Base-by-base conservation (phyloP, 768 basidiomycete genomes). In the Boletellus ananas region DNA sequence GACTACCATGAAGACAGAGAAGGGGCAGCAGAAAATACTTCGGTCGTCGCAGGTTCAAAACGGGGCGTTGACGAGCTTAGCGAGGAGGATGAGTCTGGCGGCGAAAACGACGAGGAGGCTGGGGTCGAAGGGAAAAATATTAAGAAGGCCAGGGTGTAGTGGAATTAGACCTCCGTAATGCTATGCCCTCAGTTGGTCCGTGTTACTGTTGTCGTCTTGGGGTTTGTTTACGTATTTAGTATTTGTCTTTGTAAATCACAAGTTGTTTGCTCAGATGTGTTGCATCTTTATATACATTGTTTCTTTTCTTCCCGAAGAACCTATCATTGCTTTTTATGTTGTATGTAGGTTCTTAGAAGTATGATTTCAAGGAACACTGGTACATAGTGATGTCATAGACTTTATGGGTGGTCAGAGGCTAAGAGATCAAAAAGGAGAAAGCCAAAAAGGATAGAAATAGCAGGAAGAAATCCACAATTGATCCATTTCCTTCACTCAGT, bases 71-170 rank as follows among this genome's bases (percentile, higher is more conserved):
- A 61, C 16, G 66, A 63, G 8, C 56, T 67, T 31, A 17, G 27
- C 6, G 59, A 54, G 11, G 54, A 20, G 4, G 50, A 52, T 20
- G 43, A 21, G 4, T 14, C 20, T 10, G 47, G 39, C 10, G 66
- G 58, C 0, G 64, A 54, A 2, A 53, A 51, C 0, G 58, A 45
- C 0, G 55, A 38, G 2, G 48, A 49, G 35, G 27, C 27, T 3
- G 58, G 43, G 18, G 35, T 1, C 0, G 56, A 51, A 18, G 55
- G 34, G 9, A 36, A 53, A 48, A 51, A 17, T 11, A 5, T 52
- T 8, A 67, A 67, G 49, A 67, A 67, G 44, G 56, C 46, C 12
- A 69, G 41, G 47, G 67, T 67, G 39, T 65, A 54, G 43, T 45
- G 17, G 7, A 13, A 17, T 25, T 29, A 23, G 18, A 31, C 35